A percentile compares a stretch with the other conserved stretches of the same genome.
phyloP scores from a whole-genome alignment of 2,329 filamentous ascomycete genomes.

The Pezicula radicicola region DNA sequence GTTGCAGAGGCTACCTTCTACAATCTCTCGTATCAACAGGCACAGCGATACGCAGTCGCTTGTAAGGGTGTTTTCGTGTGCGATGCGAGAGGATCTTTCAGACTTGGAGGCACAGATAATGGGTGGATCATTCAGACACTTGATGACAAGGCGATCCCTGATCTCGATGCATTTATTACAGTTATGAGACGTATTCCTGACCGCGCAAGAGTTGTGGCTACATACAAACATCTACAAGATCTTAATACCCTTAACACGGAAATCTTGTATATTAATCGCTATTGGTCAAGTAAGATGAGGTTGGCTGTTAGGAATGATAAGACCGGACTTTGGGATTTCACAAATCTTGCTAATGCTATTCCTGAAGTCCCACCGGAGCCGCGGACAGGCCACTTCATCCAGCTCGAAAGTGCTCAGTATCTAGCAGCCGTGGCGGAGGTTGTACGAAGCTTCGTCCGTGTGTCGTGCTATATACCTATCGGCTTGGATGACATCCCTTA shows the following conservation, averaged over 20 bases:
- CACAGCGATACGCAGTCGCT: slow-evolving; percentile 90
- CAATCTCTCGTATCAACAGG: slow-evolving; percentile 94
- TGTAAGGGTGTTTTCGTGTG: slow-evolving; percentile 92
- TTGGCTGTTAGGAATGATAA: slow-evolving; percentile 86
- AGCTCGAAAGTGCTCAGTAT: slow-evolving; percentile 83
- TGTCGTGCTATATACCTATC: slow-evolving; percentile 88
- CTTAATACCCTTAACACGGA: slow-evolving; percentile 92
- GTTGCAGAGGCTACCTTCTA: slow-evolving; percentile 95
- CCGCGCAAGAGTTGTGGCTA: slow-evolving; percentile 81
- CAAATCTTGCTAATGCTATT: slow-evolving; percentile 76
- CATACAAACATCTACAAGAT: slow-evolving; percentile 93
- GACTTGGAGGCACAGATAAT: slow-evolving; percentile 84
- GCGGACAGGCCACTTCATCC: slow-evolving; percentile 84
- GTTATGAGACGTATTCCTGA: slow-evolving; percentile 87
- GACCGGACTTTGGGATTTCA: slow-evolving; percentile 93
- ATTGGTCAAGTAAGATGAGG: slow-evolving; percentile 95
- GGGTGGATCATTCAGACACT: slow-evolving; percentile 94
- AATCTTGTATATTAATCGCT: slow-evolving; percentile 88
- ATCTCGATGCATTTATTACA: slow-evolving; percentile 84
- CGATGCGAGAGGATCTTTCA: slow-evolving; percentile 91
- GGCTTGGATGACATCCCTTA: slow-evolving; percentile 98
- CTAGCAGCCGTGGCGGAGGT: slow-evolving; percentile 90
- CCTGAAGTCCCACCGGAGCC: slow-evolving; percentile 70
- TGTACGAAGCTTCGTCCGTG: slow-evolving; percentile 90
- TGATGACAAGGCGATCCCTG: slow-evolving; percentile 85